Evolutionary conservation across 2,329 filamentous ascomycete genomes (phyloP).

Genomic region (Aspergillus quadricinctus): DNA sequence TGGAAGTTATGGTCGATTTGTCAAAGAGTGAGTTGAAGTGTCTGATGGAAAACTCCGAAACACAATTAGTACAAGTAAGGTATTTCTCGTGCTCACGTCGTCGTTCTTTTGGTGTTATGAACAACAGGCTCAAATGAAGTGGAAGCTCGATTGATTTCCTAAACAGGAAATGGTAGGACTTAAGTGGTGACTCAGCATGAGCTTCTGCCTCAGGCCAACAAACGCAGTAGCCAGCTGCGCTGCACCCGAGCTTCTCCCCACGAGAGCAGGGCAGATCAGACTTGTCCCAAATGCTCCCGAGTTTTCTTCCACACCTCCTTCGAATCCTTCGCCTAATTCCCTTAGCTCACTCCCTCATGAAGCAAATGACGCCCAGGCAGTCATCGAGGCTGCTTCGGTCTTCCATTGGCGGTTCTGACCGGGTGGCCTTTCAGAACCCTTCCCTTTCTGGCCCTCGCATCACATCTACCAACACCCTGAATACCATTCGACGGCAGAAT

Average conservation of each 20-base stretch:
- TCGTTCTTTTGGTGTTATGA: not conserved
- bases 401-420: conserved; percentile 14
- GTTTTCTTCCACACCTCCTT: not conserved
- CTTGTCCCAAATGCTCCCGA: conserved; percentile 5
- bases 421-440: conserved; percentile 19
- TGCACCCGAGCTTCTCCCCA: conserved; percentile 12
- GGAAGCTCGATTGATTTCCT: not conserved
- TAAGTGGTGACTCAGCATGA: conserved; percentile 7
- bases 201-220: conserved; percentile 23
- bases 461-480: conserved; percentile 17
- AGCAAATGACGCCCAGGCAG: conserved; percentile 37
- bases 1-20: not conserved
- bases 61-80: not conserved
- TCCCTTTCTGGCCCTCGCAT: conserved; percentile 17
- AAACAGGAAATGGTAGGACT: not conserved
- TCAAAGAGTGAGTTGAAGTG: not conserved
- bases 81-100: not conserved
- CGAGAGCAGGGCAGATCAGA: conserved; percentile 9
- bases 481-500: conserved; percentile 22
- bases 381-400: conserved; percentile 30
- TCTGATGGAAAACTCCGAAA: not conserved
- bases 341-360: conserved; percentile 14
- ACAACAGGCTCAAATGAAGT: not conserved
- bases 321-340: not conserved
- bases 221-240: conserved; percentile 10